phyloP scores from a whole-genome alignment of 495 filamentous ascomycete genomes.

The Trichoderma reesei region DNA sequence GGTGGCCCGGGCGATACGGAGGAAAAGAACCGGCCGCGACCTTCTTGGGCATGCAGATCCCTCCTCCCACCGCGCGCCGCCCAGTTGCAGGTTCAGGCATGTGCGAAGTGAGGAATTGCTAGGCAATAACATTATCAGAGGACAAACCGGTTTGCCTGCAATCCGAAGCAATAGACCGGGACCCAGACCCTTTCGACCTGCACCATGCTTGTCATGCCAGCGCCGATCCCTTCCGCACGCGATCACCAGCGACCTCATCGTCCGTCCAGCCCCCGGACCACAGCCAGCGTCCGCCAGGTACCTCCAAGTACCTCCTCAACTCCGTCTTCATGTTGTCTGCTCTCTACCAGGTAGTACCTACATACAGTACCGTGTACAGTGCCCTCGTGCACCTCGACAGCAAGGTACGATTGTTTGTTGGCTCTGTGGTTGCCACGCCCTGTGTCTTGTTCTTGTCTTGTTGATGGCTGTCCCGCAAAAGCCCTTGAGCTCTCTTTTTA shows the following conservation, averaged over 20 bases:
- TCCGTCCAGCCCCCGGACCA: constrained; percentile 1
- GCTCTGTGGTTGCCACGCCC: background rate
- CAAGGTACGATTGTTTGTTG: too few species aligned
- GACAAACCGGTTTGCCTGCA: background rate
- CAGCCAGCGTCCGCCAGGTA: background rate
- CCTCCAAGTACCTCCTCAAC: background rate
- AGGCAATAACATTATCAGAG: background rate
- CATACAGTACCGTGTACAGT: too few species aligned
- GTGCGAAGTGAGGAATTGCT: too few species aligned
- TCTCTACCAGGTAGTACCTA: background rate
- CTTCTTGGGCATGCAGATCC: too few species aligned
- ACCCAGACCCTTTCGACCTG: background rate
- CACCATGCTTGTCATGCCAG: background rate
- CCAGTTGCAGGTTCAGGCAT: too few species aligned
- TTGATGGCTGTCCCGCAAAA: background rate
- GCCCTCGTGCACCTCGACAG: too few species aligned
- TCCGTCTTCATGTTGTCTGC: too few species aligned
- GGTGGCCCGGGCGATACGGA: too few species aligned
- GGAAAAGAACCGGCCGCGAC: too few species aligned
- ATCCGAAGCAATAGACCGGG: background rate
- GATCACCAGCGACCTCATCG: background rate
- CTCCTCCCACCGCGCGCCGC: too few species aligned
- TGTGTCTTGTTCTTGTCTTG: background rate
- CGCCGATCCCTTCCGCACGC: constrained; percentile 7
- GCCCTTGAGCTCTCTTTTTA: background rate